These are phyloP conservation scores for Bipolaris victoriae DNA, from an alignment of 2,329 filamentous ascomycete genomes.

Conservation along the genomic window DNA sequence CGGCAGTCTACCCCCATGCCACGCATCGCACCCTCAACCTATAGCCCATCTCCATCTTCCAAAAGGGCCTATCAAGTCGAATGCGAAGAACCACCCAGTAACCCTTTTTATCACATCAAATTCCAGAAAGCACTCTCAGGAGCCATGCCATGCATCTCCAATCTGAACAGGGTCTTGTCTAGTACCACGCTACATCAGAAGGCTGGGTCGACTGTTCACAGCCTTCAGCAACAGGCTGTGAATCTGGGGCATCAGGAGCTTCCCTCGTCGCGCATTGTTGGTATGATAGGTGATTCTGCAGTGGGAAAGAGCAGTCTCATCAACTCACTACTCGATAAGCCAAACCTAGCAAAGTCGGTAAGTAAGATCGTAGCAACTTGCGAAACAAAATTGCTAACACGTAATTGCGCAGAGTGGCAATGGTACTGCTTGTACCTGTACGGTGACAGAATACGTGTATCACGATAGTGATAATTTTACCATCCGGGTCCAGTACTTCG, in stretches of 20 bases:
- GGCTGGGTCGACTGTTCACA: slow-evolving; percentile 30
- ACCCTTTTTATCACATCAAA: slow-evolving; percentile 4
- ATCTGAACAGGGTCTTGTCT: slow-evolving; percentile 43
- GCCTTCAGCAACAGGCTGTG: slow-evolving; percentile 44
- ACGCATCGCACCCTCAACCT: background rate
- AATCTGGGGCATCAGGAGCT: slow-evolving; percentile 49
- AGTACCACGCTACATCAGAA: slow-evolving; percentile 29
- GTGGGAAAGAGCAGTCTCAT: slow-evolving; percentile 60
- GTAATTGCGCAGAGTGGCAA: slow-evolving; percentile 49
- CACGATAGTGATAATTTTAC: slow-evolving; percentile 43
- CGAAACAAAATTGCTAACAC: background rate
- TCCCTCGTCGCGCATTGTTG: slow-evolving; percentile 52
- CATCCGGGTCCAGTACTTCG: slow-evolving; percentile 39
- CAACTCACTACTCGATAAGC: slow-evolving; percentile 56
- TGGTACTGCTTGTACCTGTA: slow-evolving; percentile 57
- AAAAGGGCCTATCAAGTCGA: background rate
- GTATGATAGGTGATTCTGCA: slow-evolving; percentile 58
- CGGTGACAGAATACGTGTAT: slow-evolving; percentile 56
- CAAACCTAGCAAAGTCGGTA: slow-evolving; percentile 53
- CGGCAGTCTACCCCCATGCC: background rate
- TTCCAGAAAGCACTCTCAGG: slow-evolving; percentile 27
- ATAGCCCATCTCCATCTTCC: background rate
- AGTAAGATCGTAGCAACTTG: slow-evolving; percentile 25
- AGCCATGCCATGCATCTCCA: slow-evolving; percentile 43
- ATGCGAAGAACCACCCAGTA: background rate